phyloP scores from a whole-genome alignment of 2,329 filamentous ascomycete species.

The Mycogone perniciosa region DNA sequence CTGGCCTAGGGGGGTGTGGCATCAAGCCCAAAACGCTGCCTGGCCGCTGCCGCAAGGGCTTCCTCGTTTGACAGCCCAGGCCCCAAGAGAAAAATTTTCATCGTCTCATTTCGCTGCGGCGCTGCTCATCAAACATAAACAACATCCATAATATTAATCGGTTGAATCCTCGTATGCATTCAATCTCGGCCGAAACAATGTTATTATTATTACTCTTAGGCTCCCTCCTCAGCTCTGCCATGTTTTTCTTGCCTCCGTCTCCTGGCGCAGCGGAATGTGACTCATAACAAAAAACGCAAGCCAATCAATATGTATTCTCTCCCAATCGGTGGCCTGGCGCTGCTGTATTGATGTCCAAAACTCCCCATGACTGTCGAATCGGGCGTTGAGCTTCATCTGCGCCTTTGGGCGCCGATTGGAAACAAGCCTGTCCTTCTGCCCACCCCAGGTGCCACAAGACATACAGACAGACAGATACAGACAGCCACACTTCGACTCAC shows the following conservation, averaged over 20 bases:
- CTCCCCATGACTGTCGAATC: slow-evolving; percentile 15
- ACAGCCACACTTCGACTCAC: background rate
- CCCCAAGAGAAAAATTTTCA: slow-evolving; percentile 14
- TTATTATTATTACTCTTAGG: too few relatives aligned
- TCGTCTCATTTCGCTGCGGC: slow-evolving; percentile 14
- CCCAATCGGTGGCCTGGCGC: slow-evolving; percentile 15
- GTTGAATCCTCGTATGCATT: too few relatives aligned
- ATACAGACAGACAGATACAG: background rate
- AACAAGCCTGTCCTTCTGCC: background rate
- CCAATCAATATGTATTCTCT: slow-evolving; percentile 13
- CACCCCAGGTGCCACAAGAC: slow-evolving; percentile 9
- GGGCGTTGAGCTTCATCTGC: slow-evolving; percentile 8
- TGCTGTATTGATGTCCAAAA: slow-evolving; percentile 23
- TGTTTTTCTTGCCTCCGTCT: background rate
- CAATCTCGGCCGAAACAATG: too few relatives aligned
- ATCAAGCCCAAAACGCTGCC: slow-evolving; percentile 7
- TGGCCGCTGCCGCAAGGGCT: slow-evolving; percentile 8
- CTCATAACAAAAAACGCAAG: slow-evolving; percentile 10
- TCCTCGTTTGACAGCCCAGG: slow-evolving; percentile 11
- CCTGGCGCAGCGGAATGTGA: slow-evolving; percentile 11
- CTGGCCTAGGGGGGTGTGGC: slow-evolving; percentile 7
- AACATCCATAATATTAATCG: too few relatives aligned
- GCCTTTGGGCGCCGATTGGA: slow-evolving; percentile 17
- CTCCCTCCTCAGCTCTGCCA: background rate
- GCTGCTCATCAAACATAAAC: slow-evolving; percentile 10